phyloP scores from a whole-genome alignment of 1,139 yeast genomes.

The Debaryomyces psychrophilus region DNA sequence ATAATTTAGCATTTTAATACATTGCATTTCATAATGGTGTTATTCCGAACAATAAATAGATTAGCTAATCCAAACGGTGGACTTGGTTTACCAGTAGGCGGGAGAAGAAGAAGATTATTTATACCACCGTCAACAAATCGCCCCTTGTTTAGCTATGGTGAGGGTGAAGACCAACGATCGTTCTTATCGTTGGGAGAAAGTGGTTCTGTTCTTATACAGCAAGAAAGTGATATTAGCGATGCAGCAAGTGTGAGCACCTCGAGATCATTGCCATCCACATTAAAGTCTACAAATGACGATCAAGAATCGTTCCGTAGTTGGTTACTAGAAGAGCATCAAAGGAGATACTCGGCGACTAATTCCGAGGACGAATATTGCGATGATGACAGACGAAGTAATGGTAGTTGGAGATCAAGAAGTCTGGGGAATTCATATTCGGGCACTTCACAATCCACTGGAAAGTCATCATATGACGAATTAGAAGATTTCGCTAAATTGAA shows the following conservation, averaged over 20 bases:
- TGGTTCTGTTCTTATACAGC: constrained; percentile 46
- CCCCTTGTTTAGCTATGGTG: constrained; percentile 66
- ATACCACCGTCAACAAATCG: constrained; percentile 74
- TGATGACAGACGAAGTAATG: constrained; percentile 17
- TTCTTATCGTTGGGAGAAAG: constrained; percentile 51
- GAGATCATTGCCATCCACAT: constrained; percentile 66
- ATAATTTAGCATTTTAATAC: neutral
- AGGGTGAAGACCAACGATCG: constrained; percentile 66
- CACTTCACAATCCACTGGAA: constrained; percentile 8
- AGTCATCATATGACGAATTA: constrained; percentile 23
- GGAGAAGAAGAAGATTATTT: constrained; percentile 49
- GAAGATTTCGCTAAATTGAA: constrained; percentile 46
- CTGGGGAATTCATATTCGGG: constrained; percentile 12
- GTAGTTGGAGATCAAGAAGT: constrained; percentile 16
- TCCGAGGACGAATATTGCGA: constrained; percentile 33
- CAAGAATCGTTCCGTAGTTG: constrained; percentile 58
- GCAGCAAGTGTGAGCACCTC: constrained; percentile 57
- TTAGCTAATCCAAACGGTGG: constrained; percentile 47
- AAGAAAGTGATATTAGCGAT: constrained; percentile 47
- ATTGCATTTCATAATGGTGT: constrained; percentile 35
- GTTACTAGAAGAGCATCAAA: constrained; percentile 69
- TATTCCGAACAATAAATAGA: constrained; percentile 44
- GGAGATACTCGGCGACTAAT: constrained; percentile 49
- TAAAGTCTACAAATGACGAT: constrained; percentile 54
- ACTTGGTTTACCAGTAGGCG: constrained; percentile 35